These are phyloP conservation scores for Leishmania mexicana DNA, from an alignment of 208 protist genomes.

Conservation along the genomic window DNA sequence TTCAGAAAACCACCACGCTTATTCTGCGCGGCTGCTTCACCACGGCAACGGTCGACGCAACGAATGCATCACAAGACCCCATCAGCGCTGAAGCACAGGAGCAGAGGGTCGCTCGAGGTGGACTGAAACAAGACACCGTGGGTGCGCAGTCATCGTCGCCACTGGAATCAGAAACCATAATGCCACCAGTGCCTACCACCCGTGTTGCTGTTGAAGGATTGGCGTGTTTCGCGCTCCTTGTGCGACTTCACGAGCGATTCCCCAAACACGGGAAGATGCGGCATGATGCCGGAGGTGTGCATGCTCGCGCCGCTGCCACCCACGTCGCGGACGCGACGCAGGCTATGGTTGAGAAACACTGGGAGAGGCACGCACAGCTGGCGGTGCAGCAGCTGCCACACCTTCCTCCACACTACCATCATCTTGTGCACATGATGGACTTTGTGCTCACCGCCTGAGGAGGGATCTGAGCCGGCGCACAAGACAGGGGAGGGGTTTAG, in stretches of 20 bases:
- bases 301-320: neutral
- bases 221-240: neutral
- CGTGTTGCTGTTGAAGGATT: constrained; percentile 18
- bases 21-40: constrained; percentile 20
- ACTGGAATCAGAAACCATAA: neutral
- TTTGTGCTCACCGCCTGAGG: constrained; percentile 8
- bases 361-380: constrained; percentile 11
- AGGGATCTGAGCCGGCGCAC: neutral
- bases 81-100: neutral
- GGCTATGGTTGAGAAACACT: constrained; percentile 10
- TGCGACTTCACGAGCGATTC: constrained; percentile 6
- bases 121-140: neutral
- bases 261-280: neutral
- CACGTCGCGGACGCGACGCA: neutral
- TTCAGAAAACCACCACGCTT: constrained; percentile 13
- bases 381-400: constrained; percentile 1
- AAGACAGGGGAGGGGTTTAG: neutral
- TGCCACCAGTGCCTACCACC: constrained; percentile 4
- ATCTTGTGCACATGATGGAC: constrained; percentile 12
- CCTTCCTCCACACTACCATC: constrained; percentile 3
- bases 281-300: neutral
- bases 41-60: neutral
- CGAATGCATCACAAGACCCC: neutral
- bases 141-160: neutral
- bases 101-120: neutral